These are phyloP conservation scores for Aureobasidium vineae DNA, from an alignment of 2,329 filamentous ascomycete genomes.

Conservation along the genomic window DNA sequence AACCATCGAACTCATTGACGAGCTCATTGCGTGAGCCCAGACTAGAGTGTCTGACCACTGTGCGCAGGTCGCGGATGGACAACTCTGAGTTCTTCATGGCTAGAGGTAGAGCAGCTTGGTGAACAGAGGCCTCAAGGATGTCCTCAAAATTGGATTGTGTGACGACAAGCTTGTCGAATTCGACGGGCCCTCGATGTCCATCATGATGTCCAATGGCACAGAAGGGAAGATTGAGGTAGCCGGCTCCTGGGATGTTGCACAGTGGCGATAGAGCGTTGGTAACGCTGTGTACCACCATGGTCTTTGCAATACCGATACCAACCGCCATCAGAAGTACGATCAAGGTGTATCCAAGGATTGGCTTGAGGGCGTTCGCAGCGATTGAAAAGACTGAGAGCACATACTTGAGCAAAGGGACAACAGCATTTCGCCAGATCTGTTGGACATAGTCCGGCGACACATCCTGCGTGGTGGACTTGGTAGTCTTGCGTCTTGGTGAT, in stretches of 20 bases:
- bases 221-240: conserved; percentile 62
- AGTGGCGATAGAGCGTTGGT: conserved; percentile 64
- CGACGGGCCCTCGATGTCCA: conserved; percentile 44
- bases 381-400: conserved; percentile 56
- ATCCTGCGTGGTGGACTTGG: not conserved
- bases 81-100: conserved; percentile 77
- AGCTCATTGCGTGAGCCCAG: conserved; percentile 68
- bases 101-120: conserved; percentile 66
- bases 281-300: conserved; percentile 61
- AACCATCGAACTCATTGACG: conserved; percentile 71
- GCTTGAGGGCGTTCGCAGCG: conserved; percentile 62
- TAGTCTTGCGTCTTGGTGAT: not conserved
- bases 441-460: conserved; percentile 13
- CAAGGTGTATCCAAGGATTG: conserved; percentile 61
- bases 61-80: conserved; percentile 70
- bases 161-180: conserved; percentile 73
- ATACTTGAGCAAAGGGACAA: conserved; percentile 49
- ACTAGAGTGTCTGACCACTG: conserved; percentile 67
- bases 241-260: conserved; percentile 66
- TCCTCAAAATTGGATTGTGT: conserved; percentile 75
- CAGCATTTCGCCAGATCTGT: conserved; percentile 38
- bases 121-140: conserved; percentile 65
- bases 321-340: conserved; percentile 62
- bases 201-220: conserved; percentile 45
- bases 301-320: conserved; percentile 58